Conservation (phyloP, 2,329 filamentous ascomycete genomes). For the Diaporthe caulivora region DNA sequence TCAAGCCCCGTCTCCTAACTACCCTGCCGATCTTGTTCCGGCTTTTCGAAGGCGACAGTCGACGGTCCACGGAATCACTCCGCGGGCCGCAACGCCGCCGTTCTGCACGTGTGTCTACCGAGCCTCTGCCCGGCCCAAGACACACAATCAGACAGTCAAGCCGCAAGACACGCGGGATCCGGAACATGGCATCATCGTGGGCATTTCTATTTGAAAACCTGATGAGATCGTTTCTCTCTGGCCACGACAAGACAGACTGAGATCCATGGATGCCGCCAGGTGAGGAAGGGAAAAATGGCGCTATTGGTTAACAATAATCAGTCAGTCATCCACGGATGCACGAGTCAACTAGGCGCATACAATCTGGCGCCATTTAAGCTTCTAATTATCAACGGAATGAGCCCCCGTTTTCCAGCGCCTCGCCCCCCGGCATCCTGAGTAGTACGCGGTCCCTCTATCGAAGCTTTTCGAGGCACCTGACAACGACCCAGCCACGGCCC, state of each 20-base stretch:
- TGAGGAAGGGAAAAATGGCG: neutral
- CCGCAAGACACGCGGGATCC: no score
- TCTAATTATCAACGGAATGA: neutral
- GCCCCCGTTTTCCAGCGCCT: neutral
- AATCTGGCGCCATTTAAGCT: slow-evolving; percentile 19
- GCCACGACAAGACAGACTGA: neutral
- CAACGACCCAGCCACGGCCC: neutral
- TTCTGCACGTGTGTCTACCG: neutral
- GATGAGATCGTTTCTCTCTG: neutral
- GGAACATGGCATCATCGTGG: neutral
- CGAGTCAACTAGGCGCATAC: slow-evolving; percentile 25
- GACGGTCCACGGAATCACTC: neutral
- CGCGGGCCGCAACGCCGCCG: slow-evolving; percentile 3
- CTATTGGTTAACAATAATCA: neutral
- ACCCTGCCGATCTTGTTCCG: slow-evolving; percentile 17
- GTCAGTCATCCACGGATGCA: neutral
- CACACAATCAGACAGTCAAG: neutral
- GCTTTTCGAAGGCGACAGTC: neutral
- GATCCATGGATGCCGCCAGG: neutral
- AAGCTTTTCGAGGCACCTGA: slow-evolving; percentile 7
- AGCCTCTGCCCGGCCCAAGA: neutral
- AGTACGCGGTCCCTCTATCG: neutral
- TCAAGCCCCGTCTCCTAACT: neutral
- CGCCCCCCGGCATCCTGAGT: neutral
- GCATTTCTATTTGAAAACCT: neutral